A percentile compares a stretch with the other conserved stretches of the same genome.
Evolutionary conservation across 805 yeast genomes (phyloP).

Genomic region (Saccharomycopsis fodiens): DNA sequence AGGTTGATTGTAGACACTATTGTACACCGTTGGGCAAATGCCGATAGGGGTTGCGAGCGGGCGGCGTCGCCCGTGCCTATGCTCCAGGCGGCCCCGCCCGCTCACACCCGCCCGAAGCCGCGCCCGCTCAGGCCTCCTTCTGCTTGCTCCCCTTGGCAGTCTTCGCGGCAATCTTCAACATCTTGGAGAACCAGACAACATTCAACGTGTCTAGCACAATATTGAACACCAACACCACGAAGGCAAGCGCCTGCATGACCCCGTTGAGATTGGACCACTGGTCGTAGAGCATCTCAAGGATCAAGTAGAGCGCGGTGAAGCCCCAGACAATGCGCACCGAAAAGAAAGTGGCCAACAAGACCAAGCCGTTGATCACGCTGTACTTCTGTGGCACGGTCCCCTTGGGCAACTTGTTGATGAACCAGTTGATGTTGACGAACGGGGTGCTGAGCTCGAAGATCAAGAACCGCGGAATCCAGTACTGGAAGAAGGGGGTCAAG

Average conservation of each 20-base stretch:
- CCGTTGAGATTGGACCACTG: conserved; percentile 33
- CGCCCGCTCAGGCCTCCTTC: not conserved
- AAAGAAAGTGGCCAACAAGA: conserved; percentile 66
- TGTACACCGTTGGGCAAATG: too few species aligned
- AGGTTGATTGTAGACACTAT: too few species aligned
- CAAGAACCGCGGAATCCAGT: conserved; percentile 77
- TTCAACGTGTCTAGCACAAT: conserved; percentile 60
- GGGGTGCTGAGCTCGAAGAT: conserved; percentile 88
- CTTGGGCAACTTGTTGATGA: conserved; percentile 66
- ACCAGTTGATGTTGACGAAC: conserved; percentile 93
- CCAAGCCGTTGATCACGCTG: conserved; percentile 62
- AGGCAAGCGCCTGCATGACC: conserved; percentile 40
- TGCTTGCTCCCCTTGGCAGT: conserved; percentile 26
- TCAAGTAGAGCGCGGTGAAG: conserved; percentile 52
- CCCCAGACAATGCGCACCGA: conserved; percentile 83
- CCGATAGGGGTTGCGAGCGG: too few species aligned
- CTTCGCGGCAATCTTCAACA: conserved; percentile 68
- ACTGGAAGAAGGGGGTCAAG: conserved; percentile 66
- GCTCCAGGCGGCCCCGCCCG: too few species aligned
- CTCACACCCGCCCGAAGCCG: not conserved
- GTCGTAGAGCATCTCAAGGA: conserved; percentile 40
- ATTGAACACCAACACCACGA: conserved; percentile 49
- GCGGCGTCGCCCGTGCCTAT: too few species aligned
- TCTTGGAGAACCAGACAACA: conserved; percentile 80
- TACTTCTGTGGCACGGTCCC: conserved; percentile 50